A percentile compares a stretch with the other conserved stretches of the same genome.
These are phyloP conservation scores for Balakata baccata DNA, from an alignment of 345 rosid species.

Conservation along the genomic window DNA sequence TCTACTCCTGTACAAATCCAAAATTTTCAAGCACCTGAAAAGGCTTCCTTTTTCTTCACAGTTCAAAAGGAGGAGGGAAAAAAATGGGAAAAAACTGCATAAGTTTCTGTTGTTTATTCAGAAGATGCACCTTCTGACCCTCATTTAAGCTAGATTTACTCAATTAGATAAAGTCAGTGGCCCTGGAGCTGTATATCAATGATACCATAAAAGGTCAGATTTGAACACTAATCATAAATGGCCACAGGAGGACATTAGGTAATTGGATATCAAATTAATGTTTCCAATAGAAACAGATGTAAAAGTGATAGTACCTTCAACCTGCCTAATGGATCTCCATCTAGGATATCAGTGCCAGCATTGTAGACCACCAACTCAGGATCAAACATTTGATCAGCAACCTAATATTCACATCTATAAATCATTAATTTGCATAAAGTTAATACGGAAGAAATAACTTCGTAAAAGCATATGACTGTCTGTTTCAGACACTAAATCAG, in stretches of 20 bases:
- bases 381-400: conserved; percentile 56
- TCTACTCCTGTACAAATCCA: too few relatives aligned
- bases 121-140: background rate
- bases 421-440: background rate
- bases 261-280: conserved; percentile 2
- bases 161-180: background rate
- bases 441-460: conserved; percentile 1
- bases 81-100: background rate
- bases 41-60: too few relatives aligned
- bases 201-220: background rate
- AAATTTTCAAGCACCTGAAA: too few relatives aligned
- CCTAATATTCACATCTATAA: conserved; percentile 41
- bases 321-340: conserved; percentile 90
- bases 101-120: background rate
- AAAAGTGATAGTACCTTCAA: conserved; percentile 50
- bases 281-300: background rate
- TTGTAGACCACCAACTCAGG: conserved; percentile 83
- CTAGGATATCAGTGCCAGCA: conserved; percentile 95
- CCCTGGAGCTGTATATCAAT: background rate
- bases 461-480: background rate
- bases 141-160: background rate
- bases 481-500: background rate
- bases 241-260: background rate
- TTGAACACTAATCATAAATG: background rate
- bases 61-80: too few relatives aligned